Base-by-base conservation (phyloP, 805 yeast genomes). In the Gaillardinia entomophila region DNA sequence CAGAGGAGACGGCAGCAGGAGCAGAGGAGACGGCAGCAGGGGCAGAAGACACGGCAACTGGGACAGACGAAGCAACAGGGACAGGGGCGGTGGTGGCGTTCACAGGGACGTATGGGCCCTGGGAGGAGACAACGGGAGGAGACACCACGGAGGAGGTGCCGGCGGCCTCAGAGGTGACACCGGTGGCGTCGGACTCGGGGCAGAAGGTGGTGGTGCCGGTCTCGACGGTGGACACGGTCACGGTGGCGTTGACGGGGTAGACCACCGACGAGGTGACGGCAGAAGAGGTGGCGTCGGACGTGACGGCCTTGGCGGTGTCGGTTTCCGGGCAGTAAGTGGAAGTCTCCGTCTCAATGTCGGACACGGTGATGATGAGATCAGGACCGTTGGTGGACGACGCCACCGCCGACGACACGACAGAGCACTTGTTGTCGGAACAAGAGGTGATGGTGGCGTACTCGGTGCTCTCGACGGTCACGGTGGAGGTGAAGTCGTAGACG, bases 361-460 rank as follows among this genome's bases (percentile, higher is more conserved):
- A 6, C 8, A 10, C 22, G 10, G 10, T 19, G 22, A 19, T 10
- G 10, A 10, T 19, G 6, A 10, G 10, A 10, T 19, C 10, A 19
- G 22, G n/a, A n/a, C 22, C 22, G 6, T 19, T 16, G 31, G 34
- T n/a, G n/a, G n/a, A n/a, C n/a, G n/a, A n/a, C n/a, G 49, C 45
- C 22, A 47, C 48, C 23, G 48, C 44, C 18, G 38, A 38, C 12
- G 39, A 33, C 11, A 45, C 46, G 30, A 26, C 16, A 25, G 51
- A 41, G 39, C 70, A 62, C 27, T 34, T 42, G 51, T 56, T 34
- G 37, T 51, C 51, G 13, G 55, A 42, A 45, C 69, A 62, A 32
- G 62, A 51, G 33, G 67, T 57, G 40, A 56, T 48, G 39, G 64
- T 60, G 30, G 59, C 37, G 30, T 55, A 41, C 19, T 60, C 56